Base-by-base conservation (phyloP, 2,329 filamentous ascomycete species). In the Pseudogymnoascus sp. region DNA sequence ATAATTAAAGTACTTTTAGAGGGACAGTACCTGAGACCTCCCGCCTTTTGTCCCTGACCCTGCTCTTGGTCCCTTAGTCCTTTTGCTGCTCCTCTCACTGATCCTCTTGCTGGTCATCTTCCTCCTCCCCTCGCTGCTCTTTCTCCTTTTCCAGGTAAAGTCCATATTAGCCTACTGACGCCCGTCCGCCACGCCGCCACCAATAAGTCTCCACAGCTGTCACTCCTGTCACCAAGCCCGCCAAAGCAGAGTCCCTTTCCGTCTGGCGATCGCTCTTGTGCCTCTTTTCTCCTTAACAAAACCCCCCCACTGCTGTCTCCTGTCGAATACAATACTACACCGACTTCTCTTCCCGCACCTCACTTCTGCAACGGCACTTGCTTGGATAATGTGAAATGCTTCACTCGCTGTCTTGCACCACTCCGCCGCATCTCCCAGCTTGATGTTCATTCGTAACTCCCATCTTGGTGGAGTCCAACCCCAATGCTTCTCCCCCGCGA, bases 321-420 rank as follows among this genome's bases (percentile, higher is more conserved):
- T 52, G 45, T 52, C 45, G 45, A 52, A 28, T 52, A 30, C 23
- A 30, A 30, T 28, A 52, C 6, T 30, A 14, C 23, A 7, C 45
- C 45, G 23, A 30, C 45, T 16, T 52, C 14, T 30, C 23, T 14
- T 28, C 23, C 14, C 12, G 23, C 23, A 11, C 2, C 25, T 11
- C 30, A 30, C 45, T 9, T 30, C 45, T 28, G 8, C 7, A 8
- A 28, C 45, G 25, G 14, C 23, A n/a, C 45, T 52, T 52, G 7
- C 45, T 52, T 28, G 23, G 23, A 52, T 52, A 52, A 52, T 52
- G 45, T 52, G 45, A 52, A 52, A 52, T 52, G 45, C 45, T 52
- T 52, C 45, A 30, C 45, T 52, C 45, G 45, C 45, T 52, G 7
- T 52, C 45, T 11, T 30, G 30, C 45, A 52, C 45, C n/a, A 30